These are phyloP conservation scores for Cladosporium phlei DNA, from an alignment of 2,329 filamentous ascomycete species.

Conservation along the genomic window DNA sequence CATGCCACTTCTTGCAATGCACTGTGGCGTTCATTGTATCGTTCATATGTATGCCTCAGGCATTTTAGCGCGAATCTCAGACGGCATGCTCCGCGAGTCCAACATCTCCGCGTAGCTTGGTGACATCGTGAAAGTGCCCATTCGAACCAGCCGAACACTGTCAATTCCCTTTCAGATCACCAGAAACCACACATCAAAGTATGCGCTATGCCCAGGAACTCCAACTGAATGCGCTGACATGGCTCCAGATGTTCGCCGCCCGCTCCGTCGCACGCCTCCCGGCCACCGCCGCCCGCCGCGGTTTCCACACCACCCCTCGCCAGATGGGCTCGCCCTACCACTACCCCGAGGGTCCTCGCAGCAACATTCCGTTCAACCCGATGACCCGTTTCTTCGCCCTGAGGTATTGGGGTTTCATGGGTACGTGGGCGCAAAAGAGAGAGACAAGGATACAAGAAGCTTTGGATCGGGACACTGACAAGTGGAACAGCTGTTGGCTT, in stretches of 20 bases:
- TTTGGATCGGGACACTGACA: slow-evolving; percentile 34
- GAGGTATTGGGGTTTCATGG: slow-evolving; percentile 78
- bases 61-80: no score
- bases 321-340: slow-evolving; percentile 90
- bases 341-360: slow-evolving; percentile 92
- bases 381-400: slow-evolving; percentile 78
- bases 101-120: slow-evolving; percentile 1
- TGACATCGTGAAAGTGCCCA: slow-evolving; percentile 3
- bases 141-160: slow-evolving; percentile 7
- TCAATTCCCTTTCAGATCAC: slow-evolving; percentile 5
- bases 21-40: not conserved
- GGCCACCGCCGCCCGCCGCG: slow-evolving; percentile 69
- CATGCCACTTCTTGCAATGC: no score
- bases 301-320: slow-evolving; percentile 85
- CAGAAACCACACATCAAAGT: slow-evolving; percentile 12
- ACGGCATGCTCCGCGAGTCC: slow-evolving; percentile 12
- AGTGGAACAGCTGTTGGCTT: slow-evolving; percentile 51
- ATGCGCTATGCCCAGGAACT: not conserved
- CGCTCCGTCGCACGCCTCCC: slow-evolving; percentile 51
- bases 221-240: not conserved
- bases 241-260: slow-evolving; percentile 29
- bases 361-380: slow-evolving; percentile 96
- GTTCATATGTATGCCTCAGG: not conserved
- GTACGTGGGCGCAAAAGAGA: slow-evolving; percentile 42
- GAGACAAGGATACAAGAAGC: slow-evolving; percentile 7